Base-by-base conservation (phyloP, 352 stramenopile genomes). In the Pythium diclinum region DNA sequence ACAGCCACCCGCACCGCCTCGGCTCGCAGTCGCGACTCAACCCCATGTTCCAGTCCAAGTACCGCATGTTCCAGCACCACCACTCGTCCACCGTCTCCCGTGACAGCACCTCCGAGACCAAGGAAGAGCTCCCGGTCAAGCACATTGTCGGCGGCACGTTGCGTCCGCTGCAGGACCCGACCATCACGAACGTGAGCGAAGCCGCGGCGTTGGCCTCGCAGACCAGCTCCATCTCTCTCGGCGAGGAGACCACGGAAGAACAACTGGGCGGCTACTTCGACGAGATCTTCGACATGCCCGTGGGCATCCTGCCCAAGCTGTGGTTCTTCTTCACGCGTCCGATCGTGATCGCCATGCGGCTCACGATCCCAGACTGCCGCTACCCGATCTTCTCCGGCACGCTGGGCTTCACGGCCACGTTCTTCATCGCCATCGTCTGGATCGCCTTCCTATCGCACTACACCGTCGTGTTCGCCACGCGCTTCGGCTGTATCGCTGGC, bases 391-490 rank as follows among this genome's bases (percentile, higher is more conserved):
- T 90, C 56, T 83, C 77, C 6, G 68, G 76, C 8, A 63, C 72
- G 19, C 34, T 57, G 10, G 81, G 81, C 47, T 83, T 81, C 61
- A 74, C 71, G 6, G 66, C 72, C 28, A 89, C 79, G 14, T 89
- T 94, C 61, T 10, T 87, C 9, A 59, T 90, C 11, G 87, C 84
- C 36, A 86, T 94, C 55, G 56, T 65, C 2, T 94, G 85, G 76
- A 91, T 94, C 59, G 77, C 79, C 19, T 65, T 94, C 25, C 75
- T 94, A 0, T 91, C 82, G 9, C 81, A 92, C 55, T 88, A 77
- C 48, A 89, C 84, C 0, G 73, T 94, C 9, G 65, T 72, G 5
- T 88, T 78, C 46, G 77, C 76, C 23, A 87, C 79, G 36, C 83
- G 78, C 52, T 79, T 90, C 32, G 81, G 81, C 32, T 89, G 82